Evolutionary conservation across 805 yeast genomes (phyloP).

Genomic region (Kluyveromyces aestuarii): DNA sequence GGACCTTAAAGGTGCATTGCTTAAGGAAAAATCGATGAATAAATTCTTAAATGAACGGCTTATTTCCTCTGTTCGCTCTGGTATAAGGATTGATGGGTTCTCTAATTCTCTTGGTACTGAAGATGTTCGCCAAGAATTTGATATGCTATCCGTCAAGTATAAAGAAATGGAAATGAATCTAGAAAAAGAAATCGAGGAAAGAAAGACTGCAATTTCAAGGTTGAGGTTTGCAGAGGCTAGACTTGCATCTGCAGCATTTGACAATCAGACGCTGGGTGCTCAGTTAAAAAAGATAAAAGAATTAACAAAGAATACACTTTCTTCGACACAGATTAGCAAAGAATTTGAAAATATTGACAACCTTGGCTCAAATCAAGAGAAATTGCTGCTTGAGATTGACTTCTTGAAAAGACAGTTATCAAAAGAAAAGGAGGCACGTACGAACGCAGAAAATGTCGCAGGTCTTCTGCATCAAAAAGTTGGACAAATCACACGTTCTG

Average conservation of each 20-base stretch:
- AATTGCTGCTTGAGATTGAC: constrained; percentile 36
- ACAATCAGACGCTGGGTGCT: constrained; percentile 40
- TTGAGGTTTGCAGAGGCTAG: constrained; percentile 51
- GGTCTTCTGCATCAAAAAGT: constrained; percentile 19
- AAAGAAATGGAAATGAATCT: constrained; percentile 43
- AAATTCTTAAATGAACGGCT: constrained; percentile 23
- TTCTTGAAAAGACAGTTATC: constrained; percentile 40
- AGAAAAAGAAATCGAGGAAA: constrained; percentile 36
- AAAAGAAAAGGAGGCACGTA: constrained; percentile 41
- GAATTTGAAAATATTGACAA: constrained; percentile 11
- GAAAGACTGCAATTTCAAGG: constrained; percentile 44
- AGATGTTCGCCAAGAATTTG: constrained; percentile 32
- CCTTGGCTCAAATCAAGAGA: constrained; percentile 25
- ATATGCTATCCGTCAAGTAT: constrained; percentile 39
- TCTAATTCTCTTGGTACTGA: constrained; percentile 17
- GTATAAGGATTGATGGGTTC: constrained; percentile 19
- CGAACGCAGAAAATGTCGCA: constrained; percentile 40
- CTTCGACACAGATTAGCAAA: constrained; percentile 20
- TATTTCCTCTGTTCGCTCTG: constrained; percentile 24
- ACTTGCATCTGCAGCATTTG: constrained; percentile 55
- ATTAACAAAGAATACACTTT: constrained; percentile 17
- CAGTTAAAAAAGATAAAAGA: constrained; percentile 32
- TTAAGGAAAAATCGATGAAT: constrained; percentile 28
- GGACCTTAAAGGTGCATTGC: constrained; percentile 36
- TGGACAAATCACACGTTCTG: constrained; percentile 19